A percentile compares a stretch with the other conserved stretches of the same genome.
These are phyloP conservation scores for Lachancea lanzarotensis DNA, from an alignment of 805 yeast species.

Conservation along the genomic window DNA sequence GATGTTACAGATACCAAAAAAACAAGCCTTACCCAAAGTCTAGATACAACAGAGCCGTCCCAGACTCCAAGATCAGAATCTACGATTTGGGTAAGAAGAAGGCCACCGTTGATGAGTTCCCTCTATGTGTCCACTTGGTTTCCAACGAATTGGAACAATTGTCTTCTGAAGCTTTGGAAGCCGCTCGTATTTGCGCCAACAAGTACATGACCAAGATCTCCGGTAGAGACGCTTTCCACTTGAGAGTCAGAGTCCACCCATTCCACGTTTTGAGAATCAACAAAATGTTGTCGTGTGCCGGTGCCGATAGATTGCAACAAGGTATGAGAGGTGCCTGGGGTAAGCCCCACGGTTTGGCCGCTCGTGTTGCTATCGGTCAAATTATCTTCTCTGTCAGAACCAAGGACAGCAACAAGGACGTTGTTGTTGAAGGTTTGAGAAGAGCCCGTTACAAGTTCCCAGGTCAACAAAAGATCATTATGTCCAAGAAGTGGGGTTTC, in stretches of 20 bases:
- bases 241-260: slow-evolving; percentile 99
- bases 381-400: slow-evolving; percentile 96
- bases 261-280: slow-evolving; percentile 99
- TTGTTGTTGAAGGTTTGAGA: slow-evolving; percentile 98
- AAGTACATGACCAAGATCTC: slow-evolving; percentile 96
- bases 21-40: slow-evolving; percentile 99
- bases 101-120: slow-evolving; percentile 99
- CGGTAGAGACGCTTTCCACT: slow-evolving; percentile 99
- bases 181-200: slow-evolving; percentile 99
- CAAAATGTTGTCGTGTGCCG: slow-evolving; percentile 99
- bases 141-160: slow-evolving; percentile 99
- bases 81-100: slow-evolving; percentile 99
- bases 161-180: slow-evolving; percentile 99
- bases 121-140: slow-evolving; percentile 98
- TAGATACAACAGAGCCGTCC: slow-evolving; percentile 99
- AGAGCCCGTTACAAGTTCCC: slow-evolving; percentile 99
- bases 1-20: slow-evolving; percentile 99
- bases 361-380: slow-evolving; percentile 98
- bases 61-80: slow-evolving; percentile 99
- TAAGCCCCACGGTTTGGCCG: slow-evolving; percentile 99
- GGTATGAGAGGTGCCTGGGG: slow-evolving; percentile 99
- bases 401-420: slow-evolving; percentile 95
- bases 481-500: slow-evolving; percentile 99
- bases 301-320: slow-evolving; percentile 99
- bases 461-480: slow-evolving; percentile 99